These are phyloP conservation scores for Apiospora arundinis DNA, from an alignment of 2,329 filamentous ascomycete genomes.

Conservation along the genomic window DNA sequence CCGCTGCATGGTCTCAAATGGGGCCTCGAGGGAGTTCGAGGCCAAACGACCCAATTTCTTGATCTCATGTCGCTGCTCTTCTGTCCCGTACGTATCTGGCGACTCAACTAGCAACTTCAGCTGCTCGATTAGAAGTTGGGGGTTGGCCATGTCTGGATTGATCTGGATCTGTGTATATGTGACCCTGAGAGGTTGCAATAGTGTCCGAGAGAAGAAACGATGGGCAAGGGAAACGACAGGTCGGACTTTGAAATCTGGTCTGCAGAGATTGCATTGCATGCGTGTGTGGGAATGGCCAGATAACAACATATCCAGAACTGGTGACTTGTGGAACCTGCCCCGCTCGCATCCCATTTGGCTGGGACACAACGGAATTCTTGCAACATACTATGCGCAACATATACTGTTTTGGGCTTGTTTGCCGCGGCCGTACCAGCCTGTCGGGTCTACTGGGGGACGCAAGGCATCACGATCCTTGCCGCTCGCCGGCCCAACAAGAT, in stretches of 20 bases:
- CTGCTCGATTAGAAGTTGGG: background rate
- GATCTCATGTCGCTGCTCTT: background rate
- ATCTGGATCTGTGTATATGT: too few relatives aligned
- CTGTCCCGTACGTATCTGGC: background rate
- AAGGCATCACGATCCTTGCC: too few relatives aligned
- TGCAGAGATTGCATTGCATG: too few relatives aligned
- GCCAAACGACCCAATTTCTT: background rate
- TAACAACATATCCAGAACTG: background rate
- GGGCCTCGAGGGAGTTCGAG: background rate
- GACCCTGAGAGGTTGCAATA: too few relatives aligned
- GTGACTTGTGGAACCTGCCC: background rate
- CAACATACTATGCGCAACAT: background rate
- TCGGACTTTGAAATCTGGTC: background rate
- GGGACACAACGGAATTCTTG: background rate
- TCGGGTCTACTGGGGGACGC: background rate
- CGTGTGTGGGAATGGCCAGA: background rate
- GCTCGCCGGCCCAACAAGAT: too few relatives aligned
- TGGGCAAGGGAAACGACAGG: background rate
- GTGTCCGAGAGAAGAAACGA: background rate
- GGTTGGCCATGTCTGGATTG: background rate
- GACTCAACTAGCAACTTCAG: background rate
- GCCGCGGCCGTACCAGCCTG: background rate
- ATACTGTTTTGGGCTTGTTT: background rate
- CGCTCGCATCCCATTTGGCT: background rate
- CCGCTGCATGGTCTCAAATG: conserved; percentile 5